These are phyloP conservation scores for Diplodia seriata DNA, from an alignment of 2,329 filamentous ascomycete species.

Conservation along the genomic window DNA sequence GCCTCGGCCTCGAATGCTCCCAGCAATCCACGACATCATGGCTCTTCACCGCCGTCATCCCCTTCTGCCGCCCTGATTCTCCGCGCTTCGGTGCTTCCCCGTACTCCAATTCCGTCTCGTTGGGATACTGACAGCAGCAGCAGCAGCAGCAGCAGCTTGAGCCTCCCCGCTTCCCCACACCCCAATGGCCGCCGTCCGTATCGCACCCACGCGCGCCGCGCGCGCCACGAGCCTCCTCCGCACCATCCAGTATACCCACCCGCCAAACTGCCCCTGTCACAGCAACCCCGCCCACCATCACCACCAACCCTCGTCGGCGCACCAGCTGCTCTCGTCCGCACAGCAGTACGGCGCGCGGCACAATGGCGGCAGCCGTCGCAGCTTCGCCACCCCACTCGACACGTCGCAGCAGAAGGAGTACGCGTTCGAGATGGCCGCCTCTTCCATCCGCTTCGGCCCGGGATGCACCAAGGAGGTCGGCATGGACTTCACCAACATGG, in stretches of 20 bases:
- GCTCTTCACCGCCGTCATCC: neutral
- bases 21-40: slow-evolving; percentile 11
- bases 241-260: slow-evolving; percentile 90
- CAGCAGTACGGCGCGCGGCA: slow-evolving; percentile 51
- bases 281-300: slow-evolving; percentile 84
- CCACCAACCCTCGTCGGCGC: slow-evolving; percentile 48
- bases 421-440: slow-evolving; percentile 98
- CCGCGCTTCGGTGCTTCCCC: neutral
- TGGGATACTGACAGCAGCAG: neutral
- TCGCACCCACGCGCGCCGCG: slow-evolving; percentile 57
- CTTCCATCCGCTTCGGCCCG: slow-evolving; percentile 90
- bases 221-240: slow-evolving; percentile 77
- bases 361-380: slow-evolving; percentile 49
- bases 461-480: slow-evolving; percentile 95
- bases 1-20: neutral
- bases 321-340: slow-evolving; percentile 41
- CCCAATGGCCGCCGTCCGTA: slow-evolving; percentile 42
- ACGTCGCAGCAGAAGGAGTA: slow-evolving; percentile 84
- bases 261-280: slow-evolving; percentile 89
- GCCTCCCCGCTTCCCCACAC: neutral
- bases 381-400: slow-evolving; percentile 79
- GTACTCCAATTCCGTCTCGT: neutral
- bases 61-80: neutral
- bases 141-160: neutral
- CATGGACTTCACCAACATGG: slow-evolving; percentile 96